These are phyloP conservation scores for Xanthoconium purpureum DNA, from an alignment of 768 basidiomycete species.

Conservation along the genomic window DNA sequence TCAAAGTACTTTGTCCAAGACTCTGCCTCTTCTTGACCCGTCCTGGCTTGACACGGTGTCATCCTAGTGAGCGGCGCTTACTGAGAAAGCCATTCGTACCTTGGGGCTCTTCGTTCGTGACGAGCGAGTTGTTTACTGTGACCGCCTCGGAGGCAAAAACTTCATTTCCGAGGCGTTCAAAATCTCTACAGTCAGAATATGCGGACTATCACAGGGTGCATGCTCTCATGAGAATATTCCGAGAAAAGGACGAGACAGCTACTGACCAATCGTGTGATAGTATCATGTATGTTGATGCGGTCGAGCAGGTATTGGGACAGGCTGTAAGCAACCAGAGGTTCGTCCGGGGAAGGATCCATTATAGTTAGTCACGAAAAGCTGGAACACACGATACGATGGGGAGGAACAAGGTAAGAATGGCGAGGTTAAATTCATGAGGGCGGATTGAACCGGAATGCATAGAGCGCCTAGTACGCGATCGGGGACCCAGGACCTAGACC, in stretches of 20 bases:
- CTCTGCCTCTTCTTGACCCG: conserved; percentile 18
- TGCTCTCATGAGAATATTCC: neutral
- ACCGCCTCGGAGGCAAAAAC: conserved; percentile 26
- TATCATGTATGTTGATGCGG: conserved; percentile 27
- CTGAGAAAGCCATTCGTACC: conserved; percentile 1
- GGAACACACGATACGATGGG: neutral
- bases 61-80: neutral
- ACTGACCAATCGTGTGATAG: conserved; percentile 25
- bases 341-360: conserved; percentile 10
- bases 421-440: conserved; percentile 9
- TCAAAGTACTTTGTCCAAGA: conserved; percentile 22
- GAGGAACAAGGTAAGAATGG: neutral
- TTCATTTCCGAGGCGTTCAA: conserved; percentile 25
- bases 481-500: neutral
- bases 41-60: conserved; percentile 10
- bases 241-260: neutral
- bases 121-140: conserved; percentile 20
- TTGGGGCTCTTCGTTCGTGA: conserved; percentile 19
- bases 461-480: neutral
- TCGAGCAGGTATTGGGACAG: conserved; percentile 25
- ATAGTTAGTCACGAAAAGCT: neutral
- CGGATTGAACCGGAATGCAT: conserved; percentile 6
- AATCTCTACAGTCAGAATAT: conserved; percentile 27
- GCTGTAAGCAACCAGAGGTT: conserved; percentile 13
- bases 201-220: conserved; percentile 11